These are phyloP conservation scores for Sclerotinia subarctica DNA, from an alignment of 2,329 filamentous ascomycete species.

Conservation along the genomic window DNA sequence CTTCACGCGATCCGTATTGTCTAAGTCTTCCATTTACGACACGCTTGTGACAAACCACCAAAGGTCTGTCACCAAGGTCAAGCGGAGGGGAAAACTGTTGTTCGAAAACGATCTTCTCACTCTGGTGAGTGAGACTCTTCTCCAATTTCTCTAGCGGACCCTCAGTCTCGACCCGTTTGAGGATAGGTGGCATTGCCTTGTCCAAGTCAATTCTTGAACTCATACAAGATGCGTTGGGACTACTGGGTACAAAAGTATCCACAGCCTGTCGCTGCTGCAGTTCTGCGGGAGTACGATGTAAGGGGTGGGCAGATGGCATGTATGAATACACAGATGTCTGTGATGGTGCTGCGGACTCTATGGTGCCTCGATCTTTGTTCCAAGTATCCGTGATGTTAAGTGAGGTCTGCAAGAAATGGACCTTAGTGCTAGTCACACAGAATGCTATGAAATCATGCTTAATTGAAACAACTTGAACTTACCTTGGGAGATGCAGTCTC, in stretches of 20 bases:
- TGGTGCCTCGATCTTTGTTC: background rate
- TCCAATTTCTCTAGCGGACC: constrained; percentile 1
- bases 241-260: background rate
- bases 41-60: background rate
- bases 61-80: background rate
- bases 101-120: background rate
- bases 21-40: background rate
- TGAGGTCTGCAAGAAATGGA: background rate
- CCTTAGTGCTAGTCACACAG: background rate
- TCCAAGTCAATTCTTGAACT: background rate
- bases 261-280: background rate
- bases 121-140: background rate
- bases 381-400: background rate
- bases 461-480: background rate
- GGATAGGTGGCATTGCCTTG: background rate
- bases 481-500: background rate
- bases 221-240: background rate
- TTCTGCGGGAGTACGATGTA: too few relatives aligned
- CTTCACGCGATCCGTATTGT: background rate
- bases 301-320: background rate
- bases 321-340: background rate
- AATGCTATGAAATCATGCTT: background rate
- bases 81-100: background rate
- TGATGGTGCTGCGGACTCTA: background rate
- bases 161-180: constrained; percentile 5